phyloP scores from a whole-genome alignment of 176 grass and related monocot species.

The Triticum timopheevii region DNA sequence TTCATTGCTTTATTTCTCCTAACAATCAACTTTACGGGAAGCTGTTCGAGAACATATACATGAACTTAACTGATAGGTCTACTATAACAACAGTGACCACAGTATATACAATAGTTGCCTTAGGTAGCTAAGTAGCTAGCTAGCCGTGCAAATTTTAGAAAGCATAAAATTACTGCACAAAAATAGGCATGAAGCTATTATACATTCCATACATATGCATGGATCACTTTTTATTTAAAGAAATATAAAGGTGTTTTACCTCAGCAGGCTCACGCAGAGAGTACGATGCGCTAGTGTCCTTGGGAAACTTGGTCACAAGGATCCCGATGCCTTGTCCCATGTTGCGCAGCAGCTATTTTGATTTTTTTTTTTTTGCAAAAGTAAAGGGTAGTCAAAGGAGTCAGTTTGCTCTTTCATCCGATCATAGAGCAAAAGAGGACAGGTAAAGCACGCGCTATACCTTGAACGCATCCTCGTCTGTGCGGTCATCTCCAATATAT shows the following conservation, averaged over 20 bases:
- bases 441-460: slow-evolving; percentile 17
- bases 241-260: slow-evolving; percentile 24
- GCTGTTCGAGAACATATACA: not conserved
- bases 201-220: not conserved
- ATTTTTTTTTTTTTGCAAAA: not conserved
- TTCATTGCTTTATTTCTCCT: not conserved
- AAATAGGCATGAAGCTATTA: not conserved
- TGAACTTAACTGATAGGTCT: not conserved
- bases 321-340: slow-evolving; percentile 85
- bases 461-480: slow-evolving; percentile 90
- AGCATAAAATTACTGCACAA: not conserved
- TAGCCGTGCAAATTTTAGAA: not conserved
- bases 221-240: no score
- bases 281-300: slow-evolving; percentile 82
- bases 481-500: slow-evolving; percentile 87
- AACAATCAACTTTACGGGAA: not conserved
- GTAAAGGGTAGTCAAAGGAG: not conserved
- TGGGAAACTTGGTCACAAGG: slow-evolving; percentile 83
- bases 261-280: slow-evolving; percentile 74
- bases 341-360: not conserved
- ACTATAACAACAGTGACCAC: not conserved
- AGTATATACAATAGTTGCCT: not conserved
- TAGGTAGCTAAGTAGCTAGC: not conserved
- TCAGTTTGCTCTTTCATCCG: not conserved
- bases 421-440: not conserved